Conservation (phyloP, 2,329 filamentous ascomycete species). For the Colletotrichum liaoningense region DNA sequence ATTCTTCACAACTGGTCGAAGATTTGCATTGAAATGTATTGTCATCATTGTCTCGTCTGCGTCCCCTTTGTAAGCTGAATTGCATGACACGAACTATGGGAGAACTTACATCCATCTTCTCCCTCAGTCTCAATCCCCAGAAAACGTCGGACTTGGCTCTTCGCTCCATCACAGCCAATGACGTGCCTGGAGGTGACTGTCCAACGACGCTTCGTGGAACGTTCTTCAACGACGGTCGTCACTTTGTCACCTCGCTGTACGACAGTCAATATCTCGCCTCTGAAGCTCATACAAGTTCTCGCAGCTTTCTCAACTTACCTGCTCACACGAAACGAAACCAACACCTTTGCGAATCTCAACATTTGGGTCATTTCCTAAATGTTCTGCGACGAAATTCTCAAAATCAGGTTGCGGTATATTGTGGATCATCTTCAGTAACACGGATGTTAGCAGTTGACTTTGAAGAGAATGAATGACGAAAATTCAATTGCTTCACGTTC, state of each 20-base stretch:
- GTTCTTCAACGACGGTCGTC: slow-evolving; percentile 45
- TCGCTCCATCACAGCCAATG: slow-evolving; percentile 51
- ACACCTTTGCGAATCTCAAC: slow-evolving; percentile 46
- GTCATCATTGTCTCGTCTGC: slow-evolving; percentile 59
- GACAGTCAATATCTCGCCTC: too few relatives aligned
- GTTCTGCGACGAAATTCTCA: slow-evolving; percentile 43
- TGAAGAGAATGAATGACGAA: too few relatives aligned
- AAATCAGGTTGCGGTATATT: slow-evolving; percentile 55
- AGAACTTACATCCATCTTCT: slow-evolving; percentile 51
- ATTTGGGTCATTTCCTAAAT: slow-evolving; percentile 40
- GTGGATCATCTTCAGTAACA: slow-evolving; percentile 51
- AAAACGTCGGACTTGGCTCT: slow-evolving; percentile 44
- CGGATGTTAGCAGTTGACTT: neutral
- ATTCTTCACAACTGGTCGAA: slow-evolving; percentile 49
- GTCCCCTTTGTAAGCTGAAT: slow-evolving; percentile 22
- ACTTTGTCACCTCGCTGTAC: slow-evolving; percentile 40
- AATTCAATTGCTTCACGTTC: neutral
- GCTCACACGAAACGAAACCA: slow-evolving; percentile 47
- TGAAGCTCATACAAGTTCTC: too few relatives aligned
- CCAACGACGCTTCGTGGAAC: slow-evolving; percentile 38
- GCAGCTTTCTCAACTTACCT: slow-evolving; percentile 40
- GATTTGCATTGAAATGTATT: slow-evolving; percentile 55
- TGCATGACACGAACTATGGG: too few relatives aligned
- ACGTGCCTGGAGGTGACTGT: slow-evolving; percentile 46
- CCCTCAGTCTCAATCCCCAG: slow-evolving; percentile 52